A percentile compares a stretch with the other conserved stretches of the same genome.
Evolutionary conservation across 1,139 yeast genomes (phyloP).

Genomic region (Suhomyces wounanorum): DNA sequence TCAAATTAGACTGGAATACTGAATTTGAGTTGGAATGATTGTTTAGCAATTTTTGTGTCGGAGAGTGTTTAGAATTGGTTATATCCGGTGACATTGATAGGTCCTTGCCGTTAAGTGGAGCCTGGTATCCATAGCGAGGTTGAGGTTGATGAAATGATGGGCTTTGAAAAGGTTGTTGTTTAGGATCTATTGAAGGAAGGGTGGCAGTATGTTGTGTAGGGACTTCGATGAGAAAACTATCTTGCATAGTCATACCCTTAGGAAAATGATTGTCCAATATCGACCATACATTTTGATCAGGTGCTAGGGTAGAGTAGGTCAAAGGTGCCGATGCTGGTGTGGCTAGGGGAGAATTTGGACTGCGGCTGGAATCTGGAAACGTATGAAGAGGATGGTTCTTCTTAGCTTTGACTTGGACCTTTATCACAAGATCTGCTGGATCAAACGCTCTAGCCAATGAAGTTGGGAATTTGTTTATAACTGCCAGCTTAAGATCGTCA

Average conservation of each 20-base stretch:
- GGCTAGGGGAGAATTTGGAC: conserved; percentile 11
- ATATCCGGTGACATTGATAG: conserved; percentile 31
- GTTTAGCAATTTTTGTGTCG: conserved; percentile 5
- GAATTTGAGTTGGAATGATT: background rate
- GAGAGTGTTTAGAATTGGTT: conserved; percentile 12
- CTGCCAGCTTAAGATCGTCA: conserved; percentile 69
- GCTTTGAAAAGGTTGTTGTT: background rate
- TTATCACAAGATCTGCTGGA: conserved; percentile 65
- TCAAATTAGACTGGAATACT: background rate
- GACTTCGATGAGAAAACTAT: conserved; percentile 62
- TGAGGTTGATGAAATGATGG: conserved; percentile 16
- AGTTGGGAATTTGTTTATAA: conserved; percentile 67
- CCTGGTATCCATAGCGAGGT: conserved; percentile 16
- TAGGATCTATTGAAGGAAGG: background rate
- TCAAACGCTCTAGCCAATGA: conserved; percentile 63
- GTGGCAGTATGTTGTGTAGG: conserved; percentile 21
- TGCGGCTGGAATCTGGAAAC: conserved; percentile 11
- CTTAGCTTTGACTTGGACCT: conserved; percentile 20
- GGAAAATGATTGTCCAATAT: conserved; percentile 65
- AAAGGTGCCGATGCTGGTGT: conserved; percentile 11
- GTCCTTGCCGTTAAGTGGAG: conserved; percentile 29
- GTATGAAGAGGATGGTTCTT: conserved; percentile 9
- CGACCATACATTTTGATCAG: conserved; percentile 65
- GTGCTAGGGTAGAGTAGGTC: conserved; percentile 45
- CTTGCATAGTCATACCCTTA: conserved; percentile 66